phyloP scores from a whole-genome alignment of 2,329 filamentous ascomycete species.

The Xylaria sp. region DNA sequence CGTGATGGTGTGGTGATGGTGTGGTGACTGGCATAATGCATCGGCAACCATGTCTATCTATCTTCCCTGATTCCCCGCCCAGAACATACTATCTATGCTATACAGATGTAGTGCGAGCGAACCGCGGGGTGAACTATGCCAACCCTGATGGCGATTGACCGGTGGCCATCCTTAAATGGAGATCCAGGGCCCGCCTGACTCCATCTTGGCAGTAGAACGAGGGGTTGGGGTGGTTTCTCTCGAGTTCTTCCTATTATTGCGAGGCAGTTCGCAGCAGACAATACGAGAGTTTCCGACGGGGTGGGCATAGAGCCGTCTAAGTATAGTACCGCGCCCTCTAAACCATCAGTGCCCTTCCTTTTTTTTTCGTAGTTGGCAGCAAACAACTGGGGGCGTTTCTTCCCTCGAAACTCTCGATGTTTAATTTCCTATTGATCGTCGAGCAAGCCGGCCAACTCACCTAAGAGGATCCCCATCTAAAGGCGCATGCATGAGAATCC shows the following conservation, averaged over 20 bases:
- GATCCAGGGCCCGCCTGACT: constrained; percentile 24
- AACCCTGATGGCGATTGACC: constrained; percentile 6
- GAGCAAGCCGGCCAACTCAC: not conserved
- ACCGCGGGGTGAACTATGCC: constrained; percentile 14
- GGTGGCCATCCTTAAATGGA: constrained; percentile 22
- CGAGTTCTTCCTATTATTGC: not conserved
- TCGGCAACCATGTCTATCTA: constrained; percentile 10
- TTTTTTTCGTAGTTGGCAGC: constrained; percentile 11
- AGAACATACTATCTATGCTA: no score
- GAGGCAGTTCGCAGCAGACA: constrained; percentile 3
- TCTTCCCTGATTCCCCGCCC: constrained; percentile 8
- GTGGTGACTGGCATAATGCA: constrained; percentile 15
- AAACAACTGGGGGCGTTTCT: constrained; percentile 5
- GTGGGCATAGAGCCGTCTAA: constrained; percentile 14
- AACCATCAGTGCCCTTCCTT: not conserved
- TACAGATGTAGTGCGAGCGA: not conserved
- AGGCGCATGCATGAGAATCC: not conserved
- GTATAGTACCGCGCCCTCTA: not conserved
- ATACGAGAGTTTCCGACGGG: constrained; percentile 19
- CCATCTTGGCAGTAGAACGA: constrained; percentile 26
- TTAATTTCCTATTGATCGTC: not conserved
- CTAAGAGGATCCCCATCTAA: not conserved
- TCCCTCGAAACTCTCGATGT: constrained; percentile 3
- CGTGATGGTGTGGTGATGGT: not conserved
- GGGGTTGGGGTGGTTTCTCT: constrained; percentile 21